phyloP scores from a whole-genome alignment of 768 basidiomycete genomes.

The Mycena rebaudengoi region DNA sequence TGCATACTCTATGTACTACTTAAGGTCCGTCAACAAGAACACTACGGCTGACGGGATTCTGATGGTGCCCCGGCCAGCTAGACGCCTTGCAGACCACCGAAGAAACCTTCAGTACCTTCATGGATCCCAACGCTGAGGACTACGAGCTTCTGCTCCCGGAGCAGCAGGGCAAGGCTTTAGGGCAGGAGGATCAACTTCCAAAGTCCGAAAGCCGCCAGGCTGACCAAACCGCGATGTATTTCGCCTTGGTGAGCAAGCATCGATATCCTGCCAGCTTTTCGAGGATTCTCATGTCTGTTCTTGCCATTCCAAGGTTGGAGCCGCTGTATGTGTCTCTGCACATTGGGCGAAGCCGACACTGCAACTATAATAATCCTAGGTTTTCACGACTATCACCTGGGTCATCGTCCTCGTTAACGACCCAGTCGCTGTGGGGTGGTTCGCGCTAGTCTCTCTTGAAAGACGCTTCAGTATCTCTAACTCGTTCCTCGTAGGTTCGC shows the following conservation, averaged over 20 bases:
- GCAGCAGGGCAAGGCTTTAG: conserved; percentile 26
- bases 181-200: conserved; percentile 43
- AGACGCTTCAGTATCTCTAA: conserved; percentile 65
- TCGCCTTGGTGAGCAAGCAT: conserved; percentile 47
- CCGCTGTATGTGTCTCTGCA: conserved; percentile 1
- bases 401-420: conserved; percentile 51
- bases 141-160: conserved; percentile 39
- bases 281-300: neutral
- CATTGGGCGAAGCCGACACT: neutral
- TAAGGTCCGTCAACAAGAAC: neutral
- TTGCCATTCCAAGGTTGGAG: conserved; percentile 3
- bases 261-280: conserved; percentile 11
- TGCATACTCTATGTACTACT: neutral
- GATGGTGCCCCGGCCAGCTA: neutral
- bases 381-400: conserved; percentile 55
- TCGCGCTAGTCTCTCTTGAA: conserved; percentile 73
- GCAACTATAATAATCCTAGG: conserved; percentile 34
- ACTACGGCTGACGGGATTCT: conserved; percentile 16
- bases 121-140: conserved; percentile 29
- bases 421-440: conserved; percentile 62
- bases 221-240: conserved; percentile 45
- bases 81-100: neutral
- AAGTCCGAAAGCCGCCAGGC: conserved; percentile 48
- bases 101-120: neutral
- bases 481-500: conserved; percentile 33